A percentile compares a stretch with the other conserved stretches of the same genome.
These are phyloP conservation scores for Alternaria arbusti DNA, from an alignment of 2,329 filamentous ascomycete genomes.

Conservation along the genomic window DNA sequence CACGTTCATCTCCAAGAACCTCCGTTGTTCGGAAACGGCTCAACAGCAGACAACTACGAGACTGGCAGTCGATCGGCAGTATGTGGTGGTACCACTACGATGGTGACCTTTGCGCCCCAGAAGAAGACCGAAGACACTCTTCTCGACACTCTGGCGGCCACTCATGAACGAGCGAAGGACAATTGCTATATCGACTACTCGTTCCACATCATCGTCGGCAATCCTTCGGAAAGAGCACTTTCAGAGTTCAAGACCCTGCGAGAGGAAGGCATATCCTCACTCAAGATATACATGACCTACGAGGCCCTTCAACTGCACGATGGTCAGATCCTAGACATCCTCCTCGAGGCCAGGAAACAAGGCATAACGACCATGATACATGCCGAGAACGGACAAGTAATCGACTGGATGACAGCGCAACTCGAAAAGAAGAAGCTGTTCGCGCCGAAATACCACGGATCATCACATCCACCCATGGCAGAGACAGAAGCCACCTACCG, in stretches of 20 bases:
- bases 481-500: constrained; percentile 62
- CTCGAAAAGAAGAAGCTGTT: constrained; percentile 57
- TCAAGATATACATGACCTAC: constrained; percentile 56
- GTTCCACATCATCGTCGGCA: constrained; percentile 49
- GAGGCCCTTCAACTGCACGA: constrained; percentile 49
- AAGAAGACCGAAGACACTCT: constrained; percentile 54
- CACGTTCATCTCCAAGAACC: constrained; percentile 57
- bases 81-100: constrained; percentile 57
- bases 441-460: constrained; percentile 60
- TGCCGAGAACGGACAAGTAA: constrained; percentile 61
- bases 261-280: constrained; percentile 46
- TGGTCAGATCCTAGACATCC: constrained; percentile 47
- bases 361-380: constrained; percentile 63
- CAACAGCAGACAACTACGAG: constrained; percentile 50
- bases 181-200: constrained; percentile 59
- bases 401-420: constrained; percentile 61
- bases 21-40: constrained; percentile 53
- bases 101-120: constrained; percentile 58
- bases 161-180: constrained; percentile 51
- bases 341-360: constrained; percentile 50
- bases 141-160: constrained; percentile 52
- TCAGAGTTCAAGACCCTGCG: constrained; percentile 46
- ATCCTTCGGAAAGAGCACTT: constrained; percentile 43
- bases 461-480: constrained; percentile 57
- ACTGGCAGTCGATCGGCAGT: constrained; percentile 55